Conservation (phyloP, 192 early-diverging fungal genomes). For the Kickxella alabastrina region DNA sequence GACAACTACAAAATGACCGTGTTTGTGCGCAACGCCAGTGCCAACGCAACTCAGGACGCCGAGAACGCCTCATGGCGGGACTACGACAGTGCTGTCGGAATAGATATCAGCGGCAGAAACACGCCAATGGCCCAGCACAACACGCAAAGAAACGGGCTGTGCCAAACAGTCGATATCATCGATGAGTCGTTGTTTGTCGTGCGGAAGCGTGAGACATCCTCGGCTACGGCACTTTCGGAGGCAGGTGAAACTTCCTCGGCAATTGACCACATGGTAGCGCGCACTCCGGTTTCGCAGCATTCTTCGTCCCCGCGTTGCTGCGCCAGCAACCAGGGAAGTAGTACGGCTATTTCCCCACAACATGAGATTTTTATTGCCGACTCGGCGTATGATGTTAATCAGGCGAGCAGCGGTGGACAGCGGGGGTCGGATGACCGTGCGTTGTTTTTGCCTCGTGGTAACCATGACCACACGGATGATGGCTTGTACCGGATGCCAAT, state of each 20-base stretch:
- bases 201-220: constrained; percentile 28
- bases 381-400: background rate
- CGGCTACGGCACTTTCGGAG: constrained; percentile 11
- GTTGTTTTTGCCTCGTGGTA: background rate
- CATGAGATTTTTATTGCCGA: constrained; percentile 10
- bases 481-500: background rate
- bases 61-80: constrained; percentile 15
- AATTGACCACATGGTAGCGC: too few relatives aligned
- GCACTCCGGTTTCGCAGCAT: too few relatives aligned
- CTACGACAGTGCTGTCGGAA: constrained; percentile 32
- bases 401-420: background rate
- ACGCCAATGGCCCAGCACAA: background rate
- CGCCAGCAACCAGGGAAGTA: too few relatives aligned
- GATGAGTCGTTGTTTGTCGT: constrained; percentile 10
- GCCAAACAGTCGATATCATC: background rate
- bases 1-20: constrained; percentile 15
- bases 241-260: background rate
- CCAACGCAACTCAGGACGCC: background rate
- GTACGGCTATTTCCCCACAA: too few relatives aligned
- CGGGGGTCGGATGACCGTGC: background rate
- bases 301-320: background rate
- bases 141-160: background rate
- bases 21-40: background rate
- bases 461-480: background rate
- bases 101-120: constrained; percentile 10